Conservation (phyloP, 805 yeast genomes). For the Wickerhamomyces xylosicus region DNA sequence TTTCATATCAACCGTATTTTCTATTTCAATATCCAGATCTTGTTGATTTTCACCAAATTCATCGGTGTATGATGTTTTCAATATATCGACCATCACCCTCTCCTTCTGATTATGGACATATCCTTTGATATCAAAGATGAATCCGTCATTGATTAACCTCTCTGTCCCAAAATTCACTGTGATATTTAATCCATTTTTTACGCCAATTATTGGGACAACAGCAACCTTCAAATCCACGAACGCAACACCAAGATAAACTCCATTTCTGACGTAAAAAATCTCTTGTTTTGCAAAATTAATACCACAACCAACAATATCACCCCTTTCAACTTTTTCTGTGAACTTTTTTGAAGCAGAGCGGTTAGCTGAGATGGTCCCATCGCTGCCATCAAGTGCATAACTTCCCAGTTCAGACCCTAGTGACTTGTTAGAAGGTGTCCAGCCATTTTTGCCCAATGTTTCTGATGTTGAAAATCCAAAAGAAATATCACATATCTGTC, state of each 20-base stretch:
- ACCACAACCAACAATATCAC: constrained; percentile 79
- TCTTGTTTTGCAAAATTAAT: constrained; percentile 53
- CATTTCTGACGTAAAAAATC: constrained; percentile 76
- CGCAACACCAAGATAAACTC: constrained; percentile 49
- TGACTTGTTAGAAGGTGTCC: constrained; percentile 22
- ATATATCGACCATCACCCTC: constrained; percentile 22
- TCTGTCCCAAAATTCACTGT: constrained; percentile 27
- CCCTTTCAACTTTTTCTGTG: constrained; percentile 36
- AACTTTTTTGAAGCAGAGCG: constrained; percentile 29
- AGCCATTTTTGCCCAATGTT: background rate
- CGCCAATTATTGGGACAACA: constrained; percentile 37
- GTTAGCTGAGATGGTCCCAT: constrained; percentile 31
- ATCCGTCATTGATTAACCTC: constrained; percentile 31
- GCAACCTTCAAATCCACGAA: constrained; percentile 32
- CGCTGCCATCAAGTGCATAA: constrained; percentile 45
- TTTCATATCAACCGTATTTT: no score
- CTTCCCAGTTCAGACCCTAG: constrained; percentile 39
- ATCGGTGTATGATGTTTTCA: constrained; percentile 5
- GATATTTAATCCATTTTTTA: constrained; percentile 25
- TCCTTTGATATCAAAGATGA: constrained; percentile 48
- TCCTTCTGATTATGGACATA: constrained; percentile 39
- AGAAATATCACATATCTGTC: constrained; percentile 23
- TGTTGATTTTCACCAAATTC: constrained; percentile 4
- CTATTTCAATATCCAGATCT: no score
- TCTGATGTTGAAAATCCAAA: constrained; percentile 34